These are phyloP conservation scores for Phytopythium chamaehyphon DNA, from an alignment of 352 stramenopile genomes.

Conservation along the genomic window DNA sequence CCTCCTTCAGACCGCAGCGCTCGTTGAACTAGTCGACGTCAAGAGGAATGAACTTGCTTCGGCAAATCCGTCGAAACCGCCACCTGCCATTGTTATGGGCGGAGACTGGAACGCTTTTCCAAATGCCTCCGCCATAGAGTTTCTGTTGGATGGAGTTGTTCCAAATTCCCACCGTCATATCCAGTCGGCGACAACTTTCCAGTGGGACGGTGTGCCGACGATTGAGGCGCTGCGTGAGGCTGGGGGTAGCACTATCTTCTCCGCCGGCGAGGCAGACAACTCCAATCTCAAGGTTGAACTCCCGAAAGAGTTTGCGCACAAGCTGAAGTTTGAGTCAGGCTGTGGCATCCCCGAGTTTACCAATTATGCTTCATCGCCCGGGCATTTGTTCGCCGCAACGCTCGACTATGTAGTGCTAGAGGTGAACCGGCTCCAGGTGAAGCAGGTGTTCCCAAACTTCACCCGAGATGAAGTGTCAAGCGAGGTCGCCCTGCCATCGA, in stretches of 20 bases:
- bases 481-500: conserved; percentile 66
- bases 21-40: conserved; percentile 36
- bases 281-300: conserved; percentile 5
- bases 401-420: conserved; percentile 73
- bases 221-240: conserved; percentile 4
- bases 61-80: background rate
- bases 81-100: conserved; percentile 43
- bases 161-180: conserved; percentile 45
- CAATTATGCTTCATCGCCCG: conserved; percentile 43
- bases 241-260: conserved; percentile 4
- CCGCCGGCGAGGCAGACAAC: background rate
- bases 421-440: conserved; percentile 24
- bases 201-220: conserved; percentile 25
- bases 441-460: conserved; percentile 60
- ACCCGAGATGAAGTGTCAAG: conserved; percentile 45
- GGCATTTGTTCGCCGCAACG: conserved; percentile 46
- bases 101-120: conserved; percentile 73
- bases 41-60: conserved; percentile 11
- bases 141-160: conserved; percentile 44
- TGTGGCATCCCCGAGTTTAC: conserved; percentile 69
- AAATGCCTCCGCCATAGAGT: conserved; percentile 34
- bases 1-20: conserved; percentile 47
- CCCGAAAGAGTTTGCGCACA: conserved; percentile 34
- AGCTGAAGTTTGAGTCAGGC: conserved; percentile 40
- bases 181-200: conserved; percentile 46